A percentile compares a stretch with the other conserved stretches of the same genome.
phyloP scores from a whole-genome alignment of 495 filamentous ascomycete species.

The Viridothelium virens region DNA sequence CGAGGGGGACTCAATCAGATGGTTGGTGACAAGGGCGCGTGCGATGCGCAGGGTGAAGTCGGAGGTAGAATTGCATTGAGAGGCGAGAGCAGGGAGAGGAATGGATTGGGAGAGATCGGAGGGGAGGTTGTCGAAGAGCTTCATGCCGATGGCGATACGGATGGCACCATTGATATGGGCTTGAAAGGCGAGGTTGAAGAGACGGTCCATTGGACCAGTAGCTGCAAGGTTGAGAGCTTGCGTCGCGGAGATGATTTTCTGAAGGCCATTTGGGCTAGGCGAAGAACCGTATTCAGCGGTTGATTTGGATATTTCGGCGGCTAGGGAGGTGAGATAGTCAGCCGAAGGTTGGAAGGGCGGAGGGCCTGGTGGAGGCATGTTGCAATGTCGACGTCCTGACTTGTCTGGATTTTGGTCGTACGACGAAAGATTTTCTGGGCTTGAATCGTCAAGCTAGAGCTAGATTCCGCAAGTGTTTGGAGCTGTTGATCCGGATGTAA shows the following conservation, averaged over 20 bases:
- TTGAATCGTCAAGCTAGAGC: too few species aligned
- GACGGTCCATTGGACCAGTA: conserved; percentile 8
- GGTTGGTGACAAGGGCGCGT: conserved; percentile 2
- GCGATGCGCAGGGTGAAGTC: conserved; percentile 21
- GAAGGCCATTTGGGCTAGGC: not conserved
- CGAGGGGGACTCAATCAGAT: conserved; percentile 12
- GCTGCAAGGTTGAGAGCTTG: conserved; percentile 2
- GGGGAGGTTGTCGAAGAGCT: conserved; percentile 12
- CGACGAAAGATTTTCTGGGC: too few species aligned
- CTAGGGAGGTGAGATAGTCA: not conserved
- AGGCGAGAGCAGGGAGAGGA: conserved; percentile 2
- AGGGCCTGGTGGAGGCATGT: not conserved
- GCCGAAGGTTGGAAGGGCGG: conserved; percentile 11
- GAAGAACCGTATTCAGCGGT: conserved; percentile 4
- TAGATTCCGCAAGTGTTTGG: too few species aligned
- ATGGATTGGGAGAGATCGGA: not conserved
- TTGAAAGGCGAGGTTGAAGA: conserved; percentile 10
- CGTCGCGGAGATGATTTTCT: not conserved
- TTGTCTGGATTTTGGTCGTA: too few species aligned
- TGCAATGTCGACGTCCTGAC: not conserved
- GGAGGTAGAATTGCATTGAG: not conserved
- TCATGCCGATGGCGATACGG: conserved; percentile 14
- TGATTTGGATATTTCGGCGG: not conserved
- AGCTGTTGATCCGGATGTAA: too few species aligned
- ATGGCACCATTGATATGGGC: conserved; percentile 10